Evolutionary conservation across 2,329 filamentous ascomycete genomes (phyloP).

Genomic region (Trichoderma arundinaceum): DNA sequence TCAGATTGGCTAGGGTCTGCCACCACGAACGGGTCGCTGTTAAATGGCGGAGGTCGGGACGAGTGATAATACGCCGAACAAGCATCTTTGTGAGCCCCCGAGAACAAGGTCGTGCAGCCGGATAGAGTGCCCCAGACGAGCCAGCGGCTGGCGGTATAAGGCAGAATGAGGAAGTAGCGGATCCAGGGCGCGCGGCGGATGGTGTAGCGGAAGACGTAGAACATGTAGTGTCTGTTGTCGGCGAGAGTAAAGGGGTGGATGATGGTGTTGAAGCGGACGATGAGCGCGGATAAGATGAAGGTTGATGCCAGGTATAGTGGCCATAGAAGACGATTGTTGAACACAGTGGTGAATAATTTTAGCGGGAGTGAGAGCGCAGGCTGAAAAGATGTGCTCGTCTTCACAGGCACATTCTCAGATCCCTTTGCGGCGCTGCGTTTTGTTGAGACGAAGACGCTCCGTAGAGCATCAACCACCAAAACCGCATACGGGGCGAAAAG

Average conservation of each 20-base stretch:
- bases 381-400: neutral
- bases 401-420: neutral
- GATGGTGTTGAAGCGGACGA: constrained; percentile 85
- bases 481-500: constrained; percentile 64
- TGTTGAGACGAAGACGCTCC: neutral
- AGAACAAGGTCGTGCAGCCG: constrained; percentile 44
- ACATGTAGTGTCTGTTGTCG: constrained; percentile 96
- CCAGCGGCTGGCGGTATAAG: constrained; percentile 76
- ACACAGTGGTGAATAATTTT: constrained; percentile 32
- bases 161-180: constrained; percentile 69
- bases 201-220: constrained; percentile 89
- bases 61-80: constrained; percentile 15
- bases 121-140: constrained; percentile 68
- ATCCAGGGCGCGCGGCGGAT: constrained; percentile 69
- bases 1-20: neutral
- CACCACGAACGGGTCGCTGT: constrained; percentile 42
- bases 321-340: constrained; percentile 47
- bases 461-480: constrained; percentile 38
- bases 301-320: constrained; percentile 46
- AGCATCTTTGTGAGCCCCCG: constrained; percentile 14
- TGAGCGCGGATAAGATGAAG: constrained; percentile 46
- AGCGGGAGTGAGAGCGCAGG: constrained; percentile 33
- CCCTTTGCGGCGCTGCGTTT: neutral
- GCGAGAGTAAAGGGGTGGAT: constrained; percentile 95
- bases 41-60: constrained; percentile 34